phyloP scores from a whole-genome alignment of 2,329 filamentous ascomycete genomes.

The Neofusicoccum umdonicola region DNA sequence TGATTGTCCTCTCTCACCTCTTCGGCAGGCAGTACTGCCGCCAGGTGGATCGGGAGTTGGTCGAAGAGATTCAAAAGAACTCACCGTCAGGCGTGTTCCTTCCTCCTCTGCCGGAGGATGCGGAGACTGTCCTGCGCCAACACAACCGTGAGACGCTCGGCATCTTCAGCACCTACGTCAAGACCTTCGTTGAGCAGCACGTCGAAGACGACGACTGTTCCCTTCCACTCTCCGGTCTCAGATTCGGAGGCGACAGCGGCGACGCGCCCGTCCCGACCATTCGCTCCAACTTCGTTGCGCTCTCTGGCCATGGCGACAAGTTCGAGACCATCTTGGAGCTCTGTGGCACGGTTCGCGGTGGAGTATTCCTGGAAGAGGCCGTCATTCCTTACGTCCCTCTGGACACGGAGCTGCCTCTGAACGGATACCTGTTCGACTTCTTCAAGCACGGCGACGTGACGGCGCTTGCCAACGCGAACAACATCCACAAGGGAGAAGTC shows the following conservation, averaged over 20 bases:
- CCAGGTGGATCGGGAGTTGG: slow-evolving; percentile 47
- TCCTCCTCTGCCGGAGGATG: slow-evolving; percentile 59
- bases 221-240: slow-evolving; percentile 59
- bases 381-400: slow-evolving; percentile 68
- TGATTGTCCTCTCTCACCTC: slow-evolving; percentile 68
- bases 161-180: slow-evolving; percentile 67
- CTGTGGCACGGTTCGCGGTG: slow-evolving; percentile 62
- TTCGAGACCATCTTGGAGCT: slow-evolving; percentile 67
- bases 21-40: slow-evolving; percentile 61
- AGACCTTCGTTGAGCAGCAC: slow-evolving; percentile 66
- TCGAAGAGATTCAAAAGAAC: slow-evolving; percentile 48
- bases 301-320: slow-evolving; percentile 69
- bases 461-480: slow-evolving; percentile 62
- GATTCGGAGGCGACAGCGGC: slow-evolving; percentile 36
- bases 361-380: slow-evolving; percentile 72
- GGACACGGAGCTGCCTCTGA: slow-evolving; percentile 55
- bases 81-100: slow-evolving; percentile 66
- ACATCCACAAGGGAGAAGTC: slow-evolving; percentile 63
- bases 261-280: slow-evolving; percentile 39
- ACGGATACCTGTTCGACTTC: slow-evolving; percentile 73
- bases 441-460: slow-evolving; percentile 68
- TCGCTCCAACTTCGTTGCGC: slow-evolving; percentile 67
- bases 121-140: slow-evolving; percentile 54
- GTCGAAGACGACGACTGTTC: slow-evolving; percentile 47
- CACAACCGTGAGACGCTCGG: slow-evolving; percentile 66